Evolutionary conservation across 1,284 basidiomycete genomes (phyloP).

Genomic region (Ustilago xerochloae): DNA sequence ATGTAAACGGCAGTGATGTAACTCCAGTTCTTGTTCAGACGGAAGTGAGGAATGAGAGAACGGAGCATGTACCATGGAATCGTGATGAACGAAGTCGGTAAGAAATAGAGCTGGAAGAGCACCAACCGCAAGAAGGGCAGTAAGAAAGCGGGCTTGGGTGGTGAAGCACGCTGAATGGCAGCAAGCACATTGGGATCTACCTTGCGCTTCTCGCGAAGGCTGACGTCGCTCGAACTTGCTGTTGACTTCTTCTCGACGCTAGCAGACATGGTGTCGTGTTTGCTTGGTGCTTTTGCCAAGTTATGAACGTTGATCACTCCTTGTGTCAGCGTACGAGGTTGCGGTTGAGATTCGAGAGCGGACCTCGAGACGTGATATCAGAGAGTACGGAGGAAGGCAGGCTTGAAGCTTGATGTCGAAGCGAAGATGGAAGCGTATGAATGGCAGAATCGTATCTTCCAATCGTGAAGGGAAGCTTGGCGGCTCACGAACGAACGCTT

Average conservation of each 20-base stretch:
- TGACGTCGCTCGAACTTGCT: slow-evolving; percentile 13
- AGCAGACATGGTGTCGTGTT: slow-evolving; percentile 16
- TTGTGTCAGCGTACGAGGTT: background rate
- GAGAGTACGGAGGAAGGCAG: no score
- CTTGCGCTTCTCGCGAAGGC: slow-evolving; percentile 26
- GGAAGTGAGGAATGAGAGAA: slow-evolving; percentile 44
- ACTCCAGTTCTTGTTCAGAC: slow-evolving; percentile 53
- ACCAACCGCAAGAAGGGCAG: slow-evolving; percentile 48
- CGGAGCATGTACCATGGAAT: slow-evolving; percentile 55
- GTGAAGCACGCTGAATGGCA: slow-evolving; percentile 31
- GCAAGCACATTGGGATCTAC: slow-evolving; percentile 46
- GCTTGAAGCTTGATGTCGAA: no score
- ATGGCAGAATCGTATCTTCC: no score
- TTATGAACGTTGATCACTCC: no score
- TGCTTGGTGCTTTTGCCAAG: background rate
- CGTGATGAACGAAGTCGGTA: slow-evolving; percentile 48
- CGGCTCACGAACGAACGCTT: background rate
- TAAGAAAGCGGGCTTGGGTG: slow-evolving; percentile 32
- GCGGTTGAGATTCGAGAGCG: no score
- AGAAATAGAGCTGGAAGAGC: slow-evolving; percentile 58
- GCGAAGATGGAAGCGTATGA: no score
- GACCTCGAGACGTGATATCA: no score
- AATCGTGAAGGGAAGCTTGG: background rate
- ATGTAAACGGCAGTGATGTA: slow-evolving; percentile 50
- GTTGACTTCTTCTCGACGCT: slow-evolving; percentile 12